These are phyloP conservation scores for Aquilaria sinensis DNA, from an alignment of 345 rosid genomes.

Conservation along the genomic window DNA sequence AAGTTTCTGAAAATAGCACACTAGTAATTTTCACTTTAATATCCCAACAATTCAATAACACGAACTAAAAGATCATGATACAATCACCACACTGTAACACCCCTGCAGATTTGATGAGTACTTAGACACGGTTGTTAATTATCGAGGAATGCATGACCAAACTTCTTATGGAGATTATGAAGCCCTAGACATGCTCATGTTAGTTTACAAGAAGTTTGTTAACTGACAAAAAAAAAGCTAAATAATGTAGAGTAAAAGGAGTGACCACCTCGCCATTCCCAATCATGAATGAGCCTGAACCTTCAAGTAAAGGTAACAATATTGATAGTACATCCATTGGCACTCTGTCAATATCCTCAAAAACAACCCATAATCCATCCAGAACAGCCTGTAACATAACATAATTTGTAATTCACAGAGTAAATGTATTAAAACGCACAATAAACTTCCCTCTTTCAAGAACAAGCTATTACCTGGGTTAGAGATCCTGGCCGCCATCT, in stretches of 20 bases:
- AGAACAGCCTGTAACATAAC: conserved; percentile 53
- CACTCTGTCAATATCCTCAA: conserved; percentile 95
- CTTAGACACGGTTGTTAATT: too few species aligned
- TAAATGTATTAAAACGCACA: background rate
- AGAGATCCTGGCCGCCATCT: conserved; percentile 98
- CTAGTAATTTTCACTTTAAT: too few species aligned
- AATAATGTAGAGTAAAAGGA: background rate
- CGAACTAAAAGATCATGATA: too few species aligned
- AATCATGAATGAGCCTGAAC: conserved; percentile 55
- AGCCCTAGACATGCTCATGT: too few species aligned
- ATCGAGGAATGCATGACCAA: background rate
- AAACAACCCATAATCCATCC: conserved; percentile 87
- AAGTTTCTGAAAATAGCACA: too few species aligned
- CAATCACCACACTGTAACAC: too few species aligned
- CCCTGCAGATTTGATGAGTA: too few species aligned
- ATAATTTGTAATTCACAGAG: background rate
- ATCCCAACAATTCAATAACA: too few species aligned
- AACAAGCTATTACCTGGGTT: conserved; percentile 57
- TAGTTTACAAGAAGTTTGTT: too few species aligned
- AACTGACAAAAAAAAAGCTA: background rate
- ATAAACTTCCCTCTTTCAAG: background rate
- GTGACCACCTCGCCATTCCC: conserved; percentile 71
- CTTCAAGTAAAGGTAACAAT: conserved; percentile 81
- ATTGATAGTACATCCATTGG: conserved; percentile 79
- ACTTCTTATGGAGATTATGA: too few species aligned